These are phyloP conservation scores for Nicotiana attenuata DNA, from an alignment of 257 asterid species.

Conservation along the genomic window DNA sequence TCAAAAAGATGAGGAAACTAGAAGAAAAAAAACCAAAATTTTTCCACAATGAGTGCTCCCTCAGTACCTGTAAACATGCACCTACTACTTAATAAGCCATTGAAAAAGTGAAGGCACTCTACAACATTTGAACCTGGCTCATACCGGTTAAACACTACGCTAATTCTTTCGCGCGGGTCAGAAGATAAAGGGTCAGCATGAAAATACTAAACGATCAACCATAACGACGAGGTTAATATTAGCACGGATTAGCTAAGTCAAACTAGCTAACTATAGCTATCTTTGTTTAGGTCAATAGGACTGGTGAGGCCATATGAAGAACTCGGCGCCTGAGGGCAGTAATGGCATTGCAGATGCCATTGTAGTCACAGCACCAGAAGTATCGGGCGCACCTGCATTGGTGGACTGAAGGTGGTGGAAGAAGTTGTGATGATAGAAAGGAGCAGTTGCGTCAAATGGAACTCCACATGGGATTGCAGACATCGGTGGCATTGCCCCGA, in stretches of 20 bases:
- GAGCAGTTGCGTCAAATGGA: slow-evolving; percentile 45
- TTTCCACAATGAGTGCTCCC: slow-evolving; percentile 42
- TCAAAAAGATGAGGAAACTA: slow-evolving; percentile 41
- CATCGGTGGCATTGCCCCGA: slow-evolving; percentile 45
- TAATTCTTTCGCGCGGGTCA: slow-evolving; percentile 35
- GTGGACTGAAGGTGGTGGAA: slow-evolving; percentile 45
- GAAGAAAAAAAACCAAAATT: slow-evolving; percentile 35
- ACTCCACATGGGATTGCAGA: slow-evolving; percentile 54
- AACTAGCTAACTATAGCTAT: slow-evolving; percentile 22
- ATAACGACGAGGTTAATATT: slow-evolving; percentile 14
- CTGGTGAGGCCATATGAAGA: slow-evolving; percentile 83
- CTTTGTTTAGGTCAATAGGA: slow-evolving; percentile 33
- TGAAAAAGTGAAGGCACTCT: slow-evolving; percentile 25
- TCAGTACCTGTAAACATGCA: slow-evolving; percentile 1
- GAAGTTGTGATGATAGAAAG: slow-evolving; percentile 41
- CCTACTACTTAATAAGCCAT: slow-evolving; percentile 17
- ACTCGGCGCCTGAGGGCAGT: slow-evolving; percentile 54
- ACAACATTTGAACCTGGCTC: slow-evolving; percentile 28
- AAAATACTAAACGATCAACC: slow-evolving; percentile 16
- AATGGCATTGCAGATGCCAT: slow-evolving; percentile 40
- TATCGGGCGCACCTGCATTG: slow-evolving; percentile 16
- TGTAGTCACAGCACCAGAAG: slow-evolving; percentile 22
- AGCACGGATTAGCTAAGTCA: slow-evolving; percentile 11
- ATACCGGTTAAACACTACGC: slow-evolving; percentile 26
- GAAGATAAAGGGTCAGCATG: slow-evolving; percentile 30